Conservation (phyloP, 768 basidiomycete species). For the Rhizopogon vesiculosus region DNA sequence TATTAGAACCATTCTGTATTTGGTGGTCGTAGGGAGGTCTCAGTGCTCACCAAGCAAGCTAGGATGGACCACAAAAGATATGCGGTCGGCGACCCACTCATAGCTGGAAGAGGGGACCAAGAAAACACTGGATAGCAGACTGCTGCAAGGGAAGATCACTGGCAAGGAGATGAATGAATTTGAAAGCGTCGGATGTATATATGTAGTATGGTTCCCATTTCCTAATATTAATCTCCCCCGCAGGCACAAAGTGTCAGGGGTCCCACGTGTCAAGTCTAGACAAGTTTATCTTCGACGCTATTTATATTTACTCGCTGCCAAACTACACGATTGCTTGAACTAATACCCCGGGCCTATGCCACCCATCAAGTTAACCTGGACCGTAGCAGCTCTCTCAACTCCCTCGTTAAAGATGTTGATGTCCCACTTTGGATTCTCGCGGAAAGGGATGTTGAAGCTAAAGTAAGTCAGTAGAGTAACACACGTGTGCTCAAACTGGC, state of each 20-base stretch:
- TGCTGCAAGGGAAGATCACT: background rate
- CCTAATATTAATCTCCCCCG: constrained; percentile 16
- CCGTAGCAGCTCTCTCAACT: constrained; percentile 39
- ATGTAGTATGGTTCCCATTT: constrained; percentile 8
- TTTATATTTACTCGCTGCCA: no score
- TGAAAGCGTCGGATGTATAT: background rate
- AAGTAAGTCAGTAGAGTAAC: background rate
- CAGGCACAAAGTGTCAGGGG: constrained; percentile 3
- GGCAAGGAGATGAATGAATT: background rate
- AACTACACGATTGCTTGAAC: background rate
- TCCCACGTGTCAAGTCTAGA: no score
- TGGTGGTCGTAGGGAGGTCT: constrained; percentile 20
- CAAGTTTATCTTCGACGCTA: no score
- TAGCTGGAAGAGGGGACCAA: constrained; percentile 25
- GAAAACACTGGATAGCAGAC: background rate
- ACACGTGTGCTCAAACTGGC: background rate
- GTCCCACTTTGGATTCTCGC: constrained; percentile 60
- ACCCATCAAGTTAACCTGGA: constrained; percentile 25
- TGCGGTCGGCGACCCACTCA: constrained; percentile 73
- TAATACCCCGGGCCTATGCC: constrained; percentile 9
- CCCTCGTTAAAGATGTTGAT: constrained; percentile 68
- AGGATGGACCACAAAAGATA: constrained; percentile 77
- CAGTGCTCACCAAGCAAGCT: constrained; percentile 54
- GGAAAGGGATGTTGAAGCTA: constrained; percentile 56
- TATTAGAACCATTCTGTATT: constrained; percentile 1